Conservation (phyloP, 2,329 filamentous ascomycete genomes). For the Achaetomium macrosporum region DNA sequence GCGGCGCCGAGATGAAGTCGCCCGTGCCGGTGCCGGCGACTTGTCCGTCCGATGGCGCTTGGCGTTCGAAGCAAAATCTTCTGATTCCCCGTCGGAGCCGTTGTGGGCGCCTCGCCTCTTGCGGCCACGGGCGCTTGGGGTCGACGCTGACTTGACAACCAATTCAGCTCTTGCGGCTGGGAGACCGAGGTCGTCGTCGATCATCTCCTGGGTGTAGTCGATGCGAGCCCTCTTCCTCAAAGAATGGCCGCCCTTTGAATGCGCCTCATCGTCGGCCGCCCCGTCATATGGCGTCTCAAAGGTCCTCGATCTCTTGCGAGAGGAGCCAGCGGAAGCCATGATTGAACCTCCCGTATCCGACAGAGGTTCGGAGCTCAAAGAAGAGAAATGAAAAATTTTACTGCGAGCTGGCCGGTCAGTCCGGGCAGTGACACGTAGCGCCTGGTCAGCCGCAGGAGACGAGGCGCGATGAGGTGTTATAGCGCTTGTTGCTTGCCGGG, state of each 20-base stretch:
- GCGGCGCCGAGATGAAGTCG: conserved; percentile 34
- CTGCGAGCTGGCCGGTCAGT: conserved; percentile 17
- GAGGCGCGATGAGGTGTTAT: conserved; percentile 17
- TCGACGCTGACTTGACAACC: conserved; percentile 13
- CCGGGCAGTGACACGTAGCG: conserved; percentile 13
- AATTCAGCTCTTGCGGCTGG: conserved; percentile 23
- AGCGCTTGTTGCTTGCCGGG: conserved; percentile 2
- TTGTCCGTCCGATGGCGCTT: conserved; percentile 32
- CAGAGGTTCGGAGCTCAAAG: conserved; percentile 18
- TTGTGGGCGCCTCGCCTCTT: conserved; percentile 32
- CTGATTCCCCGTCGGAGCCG: conserved; percentile 29
- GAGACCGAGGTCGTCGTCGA: conserved; percentile 35
- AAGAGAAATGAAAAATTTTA: conserved; percentile 15
- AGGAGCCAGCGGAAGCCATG: conserved; percentile 20
- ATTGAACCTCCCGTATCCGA: conserved; percentile 15
- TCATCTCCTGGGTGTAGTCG: conserved; percentile 52
- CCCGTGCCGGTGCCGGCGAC: conserved; percentile 19
- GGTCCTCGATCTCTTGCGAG: conserved; percentile 40
- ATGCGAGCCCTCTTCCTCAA: conserved; percentile 51
- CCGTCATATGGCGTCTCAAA: conserved; percentile 35
- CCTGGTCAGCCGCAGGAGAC: conserved; percentile 18
- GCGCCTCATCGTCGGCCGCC: conserved; percentile 40
- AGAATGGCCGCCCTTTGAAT: conserved; percentile 53
- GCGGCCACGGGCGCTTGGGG: conserved; percentile 29
- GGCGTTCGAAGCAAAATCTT: conserved; percentile 31